A percentile compares a stretch with the other conserved stretches of the same genome.
Evolutionary conservation across 2,329 filamentous ascomycete species (phyloP).

Genomic region (Truncatella angustata): DNA sequence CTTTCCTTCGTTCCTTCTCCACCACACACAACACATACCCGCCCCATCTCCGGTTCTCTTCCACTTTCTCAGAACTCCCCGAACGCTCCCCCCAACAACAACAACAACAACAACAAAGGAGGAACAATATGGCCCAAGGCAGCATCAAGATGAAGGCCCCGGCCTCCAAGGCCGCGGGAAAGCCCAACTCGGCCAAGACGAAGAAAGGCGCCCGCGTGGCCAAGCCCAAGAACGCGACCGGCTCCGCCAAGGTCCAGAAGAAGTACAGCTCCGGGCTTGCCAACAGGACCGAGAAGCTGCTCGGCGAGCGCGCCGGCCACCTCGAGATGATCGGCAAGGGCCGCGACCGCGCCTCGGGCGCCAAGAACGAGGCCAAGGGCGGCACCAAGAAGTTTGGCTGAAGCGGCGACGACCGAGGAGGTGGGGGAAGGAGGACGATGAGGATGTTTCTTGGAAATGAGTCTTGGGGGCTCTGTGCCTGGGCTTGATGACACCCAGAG

Average conservation of each 20-base stretch:
- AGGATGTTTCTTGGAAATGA: background rate
- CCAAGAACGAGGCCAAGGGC: slow-evolving; percentile 14
- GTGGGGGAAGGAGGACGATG: background rate
- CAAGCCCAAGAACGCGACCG: slow-evolving; percentile 26
- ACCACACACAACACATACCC: too few species aligned
- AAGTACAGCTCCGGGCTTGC: slow-evolving; percentile 55
- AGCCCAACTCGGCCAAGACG: slow-evolving; percentile 43
- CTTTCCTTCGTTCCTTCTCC: too few species aligned
- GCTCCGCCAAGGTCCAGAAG: slow-evolving; percentile 51
- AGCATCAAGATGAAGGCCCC: background rate
- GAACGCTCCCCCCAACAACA: background rate
- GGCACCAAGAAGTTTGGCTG: slow-evolving; percentile 22
- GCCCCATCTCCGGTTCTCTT: too few species aligned
- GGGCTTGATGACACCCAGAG: too few species aligned
- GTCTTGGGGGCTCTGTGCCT: too few species aligned
- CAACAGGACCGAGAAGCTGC: slow-evolving; percentile 54
- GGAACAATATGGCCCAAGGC: slow-evolving; percentile 4
- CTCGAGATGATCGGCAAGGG: slow-evolving; percentile 57
- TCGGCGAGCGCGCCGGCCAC: slow-evolving; percentile 59
- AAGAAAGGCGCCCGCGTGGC: slow-evolving; percentile 33
- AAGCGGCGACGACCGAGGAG: background rate
- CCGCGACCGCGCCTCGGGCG: slow-evolving; percentile 39
- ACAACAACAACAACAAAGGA: background rate
- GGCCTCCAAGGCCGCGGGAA: slow-evolving; percentile 32
- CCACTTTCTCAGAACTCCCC: background rate